phyloP scores from a whole-genome alignment of 2,329 filamentous ascomycete genomes.

The Diaporthe citri region DNA sequence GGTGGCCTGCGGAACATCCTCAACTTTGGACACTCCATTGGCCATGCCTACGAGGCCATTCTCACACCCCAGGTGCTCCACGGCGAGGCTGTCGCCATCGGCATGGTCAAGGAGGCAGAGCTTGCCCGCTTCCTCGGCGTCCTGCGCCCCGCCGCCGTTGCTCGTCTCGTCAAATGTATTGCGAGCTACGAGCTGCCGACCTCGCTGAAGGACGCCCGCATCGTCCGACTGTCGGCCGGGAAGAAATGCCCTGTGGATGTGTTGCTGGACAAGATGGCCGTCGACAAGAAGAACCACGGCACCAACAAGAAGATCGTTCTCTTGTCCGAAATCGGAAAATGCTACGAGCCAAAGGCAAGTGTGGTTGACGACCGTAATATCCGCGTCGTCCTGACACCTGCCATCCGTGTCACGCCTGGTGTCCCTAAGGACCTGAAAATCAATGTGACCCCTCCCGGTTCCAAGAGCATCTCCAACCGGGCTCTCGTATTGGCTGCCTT shows the following conservation, averaged over 20 bases:
- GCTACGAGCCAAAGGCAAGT: slow-evolving; percentile 87
- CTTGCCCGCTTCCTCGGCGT: slow-evolving; percentile 90
- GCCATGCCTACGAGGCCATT: slow-evolving; percentile 95
- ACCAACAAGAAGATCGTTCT: slow-evolving; percentile 96
- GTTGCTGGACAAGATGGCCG: slow-evolving; percentile 91
- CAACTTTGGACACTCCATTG: slow-evolving; percentile 98
- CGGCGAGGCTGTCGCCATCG: slow-evolving; percentile 95
- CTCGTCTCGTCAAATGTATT: slow-evolving; percentile 91
- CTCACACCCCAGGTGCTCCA: slow-evolving; percentile 95
- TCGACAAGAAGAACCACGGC: slow-evolving; percentile 99
- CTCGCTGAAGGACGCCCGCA: slow-evolving; percentile 84
- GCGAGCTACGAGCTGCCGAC: slow-evolving; percentile 93
- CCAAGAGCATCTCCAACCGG: slow-evolving; percentile 97
- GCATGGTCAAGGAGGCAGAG: slow-evolving; percentile 98
- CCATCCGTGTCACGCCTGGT: slow-evolving; percentile 79
- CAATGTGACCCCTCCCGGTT: slow-evolving; percentile 89
- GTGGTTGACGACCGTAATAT: slow-evolving; percentile 90
- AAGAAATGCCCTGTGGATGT: slow-evolving; percentile 90
- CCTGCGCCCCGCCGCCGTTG: slow-evolving; percentile 86
- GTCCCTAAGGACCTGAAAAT: slow-evolving; percentile 75
- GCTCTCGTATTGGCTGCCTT: slow-evolving; percentile 94
- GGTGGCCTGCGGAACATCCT: slow-evolving; percentile 93
- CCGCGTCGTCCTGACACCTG: slow-evolving; percentile 83
- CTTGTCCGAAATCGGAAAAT: slow-evolving; percentile 89
- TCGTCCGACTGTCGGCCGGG: slow-evolving; percentile 84